Evolutionary conservation across 495 filamentous ascomycete species (phyloP), one percentile per base, ranked within the genome.

Genomic region (Hypoxylon lienhwacheense): DNA sequence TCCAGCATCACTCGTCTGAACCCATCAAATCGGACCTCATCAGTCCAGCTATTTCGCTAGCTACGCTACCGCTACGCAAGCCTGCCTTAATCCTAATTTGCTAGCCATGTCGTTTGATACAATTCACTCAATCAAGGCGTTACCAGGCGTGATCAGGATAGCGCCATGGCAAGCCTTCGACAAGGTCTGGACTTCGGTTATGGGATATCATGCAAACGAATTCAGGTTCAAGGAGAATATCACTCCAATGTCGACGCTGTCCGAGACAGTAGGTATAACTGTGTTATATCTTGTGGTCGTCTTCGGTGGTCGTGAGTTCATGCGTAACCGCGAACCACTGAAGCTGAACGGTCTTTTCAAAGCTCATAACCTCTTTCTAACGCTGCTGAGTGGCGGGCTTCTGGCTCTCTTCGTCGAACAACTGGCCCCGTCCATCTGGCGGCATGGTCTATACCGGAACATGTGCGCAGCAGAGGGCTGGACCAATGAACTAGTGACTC

Each of bases 111-210:
- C 59, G 34, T 58, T 54, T 16, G 39, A 59, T 36, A 50, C 26
- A 4, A 12, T 47, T 7, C 49, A 58, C 26, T 37, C 46, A 0
- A 12, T 46, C 47, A 39, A 26, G 5, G 47, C 33, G 8, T 51
- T 34, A 28, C 54, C 48, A 4, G 39, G 59, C 45, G 54, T 58
- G 43, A 63, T 96, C 69, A 90, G 88, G 68, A 77, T 96, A 53
- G 75, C 89, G 46, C 77, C 96, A 73, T 97, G 92, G 92, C 90
- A 91, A 51, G 80, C 92, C 68, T 97, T 97, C 81, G 85, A 87
- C 74, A 82, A 87, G 73, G 80, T 77, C 55, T 96, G 85, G 71
- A 81, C 82, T 66, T 66, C 74, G 29, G 79, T 88, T 45, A 79
- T 77, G 59, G 91, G 91, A 59, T 87, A 85, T 66, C 77, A 79